Percentiles rank a stretch among this genome's conserved stretches.
Conservation (phyloP, 2,329 filamentous ascomycete genomes). For the Penicillium corylophilum region DNA sequence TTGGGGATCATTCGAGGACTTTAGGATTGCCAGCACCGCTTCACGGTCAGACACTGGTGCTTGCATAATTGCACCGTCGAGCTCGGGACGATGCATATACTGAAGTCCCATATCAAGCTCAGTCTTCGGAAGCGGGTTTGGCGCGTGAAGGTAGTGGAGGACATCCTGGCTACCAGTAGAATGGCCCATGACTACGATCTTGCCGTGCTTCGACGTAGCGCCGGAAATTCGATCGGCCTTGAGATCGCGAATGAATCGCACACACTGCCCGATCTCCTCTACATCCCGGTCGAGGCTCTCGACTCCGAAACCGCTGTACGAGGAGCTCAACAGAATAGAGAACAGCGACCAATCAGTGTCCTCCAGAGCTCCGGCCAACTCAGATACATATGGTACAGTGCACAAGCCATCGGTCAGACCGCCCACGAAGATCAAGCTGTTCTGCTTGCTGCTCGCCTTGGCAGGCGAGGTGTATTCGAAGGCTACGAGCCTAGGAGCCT, state of each 20-base stretch:
- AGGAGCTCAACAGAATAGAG: constrained; percentile 52
- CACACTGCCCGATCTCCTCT: constrained; percentile 52
- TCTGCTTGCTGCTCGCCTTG: constrained; percentile 30
- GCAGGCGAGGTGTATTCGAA: constrained; percentile 39
- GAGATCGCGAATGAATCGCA: constrained; percentile 49
- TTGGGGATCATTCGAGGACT: constrained; percentile 12
- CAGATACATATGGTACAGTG: constrained; percentile 54
- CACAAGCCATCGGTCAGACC: constrained; percentile 59
- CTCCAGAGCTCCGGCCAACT: constrained; percentile 50
- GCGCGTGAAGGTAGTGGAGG: constrained; percentile 59
- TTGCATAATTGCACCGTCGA: constrained; percentile 78
- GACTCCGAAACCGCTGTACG: constrained; percentile 57
- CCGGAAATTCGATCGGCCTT: constrained; percentile 24
- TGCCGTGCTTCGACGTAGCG: constrained; percentile 35
- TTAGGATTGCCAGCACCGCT: constrained; percentile 45
- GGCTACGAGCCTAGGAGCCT: constrained; percentile 41
- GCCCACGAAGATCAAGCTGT: constrained; percentile 59
- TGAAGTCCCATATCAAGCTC: constrained; percentile 26
- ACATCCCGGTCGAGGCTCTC: constrained; percentile 55
- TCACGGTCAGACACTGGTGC: constrained; percentile 78
- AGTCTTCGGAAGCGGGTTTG: constrained; percentile 38
- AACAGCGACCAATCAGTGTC: constrained; percentile 54
- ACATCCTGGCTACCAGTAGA: constrained; percentile 69
- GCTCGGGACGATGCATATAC: constrained; percentile 46
- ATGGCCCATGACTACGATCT: constrained; percentile 68